Conservation (phyloP, 2,329 filamentous ascomycete genomes). For the Ciborinia camelliae region DNA sequence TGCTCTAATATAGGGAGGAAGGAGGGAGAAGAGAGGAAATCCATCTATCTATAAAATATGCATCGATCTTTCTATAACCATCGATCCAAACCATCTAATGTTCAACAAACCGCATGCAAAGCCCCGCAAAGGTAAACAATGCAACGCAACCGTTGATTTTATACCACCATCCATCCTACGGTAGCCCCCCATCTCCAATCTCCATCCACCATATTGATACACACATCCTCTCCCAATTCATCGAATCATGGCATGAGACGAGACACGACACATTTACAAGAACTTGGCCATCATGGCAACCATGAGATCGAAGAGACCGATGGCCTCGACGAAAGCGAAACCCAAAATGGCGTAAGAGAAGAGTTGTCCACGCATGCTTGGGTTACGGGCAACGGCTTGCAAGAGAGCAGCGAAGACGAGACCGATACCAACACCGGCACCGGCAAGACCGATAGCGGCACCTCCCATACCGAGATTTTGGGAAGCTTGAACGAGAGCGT, state of each 20-base stretch:
- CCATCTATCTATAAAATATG: constrained; percentile 1
- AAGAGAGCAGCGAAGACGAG: constrained; percentile 89
- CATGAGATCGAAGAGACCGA: constrained; percentile 86
- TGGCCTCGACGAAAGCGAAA: constrained; percentile 93
- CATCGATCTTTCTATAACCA: neutral
- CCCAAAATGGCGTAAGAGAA: constrained; percentile 95
- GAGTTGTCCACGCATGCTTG: constrained; percentile 88
- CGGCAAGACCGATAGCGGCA: constrained; percentile 87
- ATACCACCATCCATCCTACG: constrained; percentile 13
- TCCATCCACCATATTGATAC: constrained; percentile 17
- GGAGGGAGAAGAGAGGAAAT: neutral
- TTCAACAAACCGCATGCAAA: constrained; percentile 39
- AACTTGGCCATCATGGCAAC: constrained; percentile 93
- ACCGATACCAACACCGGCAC: constrained; percentile 93
- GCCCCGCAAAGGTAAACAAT: constrained; percentile 7
- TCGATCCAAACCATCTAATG: constrained; percentile 14
- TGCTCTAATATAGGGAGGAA: constrained; percentile 11
- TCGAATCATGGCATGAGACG: neutral
- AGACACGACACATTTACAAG: constrained; percentile 46
- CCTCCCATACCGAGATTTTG: constrained; percentile 88
- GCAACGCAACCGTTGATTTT: constrained; percentile 13
- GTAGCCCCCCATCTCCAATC: constrained; percentile 17
- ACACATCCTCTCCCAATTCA: neutral
- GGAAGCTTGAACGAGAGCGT: constrained; percentile 85
- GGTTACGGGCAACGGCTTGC: constrained; percentile 89